Percentiles rank a stretch among this genome's conserved stretches.
These are phyloP conservation scores for Hemileccinum rubropunctum DNA, from an alignment of 768 basidiomycete genomes.

Conservation along the genomic window DNA sequence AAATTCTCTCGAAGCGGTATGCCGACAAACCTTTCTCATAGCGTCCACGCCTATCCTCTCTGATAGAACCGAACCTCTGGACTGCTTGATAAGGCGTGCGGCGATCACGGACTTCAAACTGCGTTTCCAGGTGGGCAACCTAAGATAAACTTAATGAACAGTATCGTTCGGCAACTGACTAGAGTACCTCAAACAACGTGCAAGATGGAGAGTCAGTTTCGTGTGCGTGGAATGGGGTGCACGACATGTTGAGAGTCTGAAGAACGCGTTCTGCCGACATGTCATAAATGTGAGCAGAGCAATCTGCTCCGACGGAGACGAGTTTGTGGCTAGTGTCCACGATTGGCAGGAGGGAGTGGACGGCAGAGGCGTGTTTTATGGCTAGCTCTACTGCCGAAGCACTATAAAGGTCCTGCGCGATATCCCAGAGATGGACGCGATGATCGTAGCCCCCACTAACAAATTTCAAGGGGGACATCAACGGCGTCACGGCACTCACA, in stretches of 20 bases:
- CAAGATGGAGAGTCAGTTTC: constrained; percentile 36
- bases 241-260: constrained; percentile 40
- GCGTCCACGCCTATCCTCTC: constrained; percentile 38
- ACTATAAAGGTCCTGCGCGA: constrained; percentile 33
- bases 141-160: constrained; percentile 15
- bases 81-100: constrained; percentile 36
- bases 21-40: constrained; percentile 42
- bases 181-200: constrained; percentile 43
- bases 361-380: constrained; percentile 41
- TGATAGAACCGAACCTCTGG: constrained; percentile 44
- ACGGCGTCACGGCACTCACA: constrained; percentile 40
- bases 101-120: constrained; percentile 52
- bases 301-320: constrained; percentile 47
- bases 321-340: constrained; percentile 47
- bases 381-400: constrained; percentile 31
- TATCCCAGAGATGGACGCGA: constrained; percentile 45
- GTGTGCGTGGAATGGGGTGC: constrained; percentile 44
- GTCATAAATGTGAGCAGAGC: constrained; percentile 45
- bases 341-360: constrained; percentile 44
- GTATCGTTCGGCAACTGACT: background rate
- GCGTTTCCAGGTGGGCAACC: constrained; percentile 50
- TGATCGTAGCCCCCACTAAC: constrained; percentile 52
- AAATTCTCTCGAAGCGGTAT: constrained; percentile 5
- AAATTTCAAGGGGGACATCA: constrained; percentile 42
- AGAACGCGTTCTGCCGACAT: constrained; percentile 43